Percentiles rank a stretch among this genome's conserved stretches.
phyloP scores from a whole-genome alignment of 192 early-diverging fungal genomes.

The Lunasporangiospora selenospora region DNA sequence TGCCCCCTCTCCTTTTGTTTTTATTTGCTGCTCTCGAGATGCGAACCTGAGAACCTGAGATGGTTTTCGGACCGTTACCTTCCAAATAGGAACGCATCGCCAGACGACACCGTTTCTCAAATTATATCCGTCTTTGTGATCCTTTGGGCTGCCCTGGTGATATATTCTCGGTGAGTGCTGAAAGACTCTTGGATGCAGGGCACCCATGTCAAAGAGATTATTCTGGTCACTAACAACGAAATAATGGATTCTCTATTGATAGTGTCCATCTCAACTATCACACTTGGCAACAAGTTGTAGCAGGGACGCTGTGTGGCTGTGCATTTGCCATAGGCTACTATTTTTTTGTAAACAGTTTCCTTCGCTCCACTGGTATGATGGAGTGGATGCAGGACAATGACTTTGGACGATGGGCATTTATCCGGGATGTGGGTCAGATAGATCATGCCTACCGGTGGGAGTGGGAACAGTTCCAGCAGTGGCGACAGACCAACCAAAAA shows the following conservation, averaged over 20 bases:
- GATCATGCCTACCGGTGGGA: slow-evolving; percentile 37
- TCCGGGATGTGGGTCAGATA: slow-evolving; percentile 29
- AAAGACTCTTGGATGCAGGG: no score
- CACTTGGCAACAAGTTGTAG: slow-evolving; percentile 69
- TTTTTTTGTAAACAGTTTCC: slow-evolving; percentile 39
- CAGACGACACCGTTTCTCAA: neutral
- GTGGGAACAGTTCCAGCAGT: slow-evolving; percentile 35
- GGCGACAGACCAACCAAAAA: slow-evolving; percentile 26
- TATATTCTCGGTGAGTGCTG: slow-evolving; percentile 37
- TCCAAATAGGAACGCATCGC: neutral
- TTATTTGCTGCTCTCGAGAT: neutral
- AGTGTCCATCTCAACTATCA: slow-evolving; percentile 81
- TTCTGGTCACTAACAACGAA: no score
- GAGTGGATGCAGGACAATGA: slow-evolving; percentile 44
- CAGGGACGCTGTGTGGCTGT: slow-evolving; percentile 64
- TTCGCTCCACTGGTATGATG: slow-evolving; percentile 49
- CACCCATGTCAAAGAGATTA: no score
- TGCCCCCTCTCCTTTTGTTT: neutral
- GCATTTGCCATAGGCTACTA: slow-evolving; percentile 69
- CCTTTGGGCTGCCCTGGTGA: slow-evolving; percentile 20
- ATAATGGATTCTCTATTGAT: neutral
- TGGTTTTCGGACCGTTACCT: neutral
- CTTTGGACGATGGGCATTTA: slow-evolving; percentile 14
- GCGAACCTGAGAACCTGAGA: no score
- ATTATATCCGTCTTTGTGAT: slow-evolving; percentile 15